phyloP scores from a whole-genome alignment of 2,329 filamentous ascomycete genomes.

The Graphilbum fragrans region DNA sequence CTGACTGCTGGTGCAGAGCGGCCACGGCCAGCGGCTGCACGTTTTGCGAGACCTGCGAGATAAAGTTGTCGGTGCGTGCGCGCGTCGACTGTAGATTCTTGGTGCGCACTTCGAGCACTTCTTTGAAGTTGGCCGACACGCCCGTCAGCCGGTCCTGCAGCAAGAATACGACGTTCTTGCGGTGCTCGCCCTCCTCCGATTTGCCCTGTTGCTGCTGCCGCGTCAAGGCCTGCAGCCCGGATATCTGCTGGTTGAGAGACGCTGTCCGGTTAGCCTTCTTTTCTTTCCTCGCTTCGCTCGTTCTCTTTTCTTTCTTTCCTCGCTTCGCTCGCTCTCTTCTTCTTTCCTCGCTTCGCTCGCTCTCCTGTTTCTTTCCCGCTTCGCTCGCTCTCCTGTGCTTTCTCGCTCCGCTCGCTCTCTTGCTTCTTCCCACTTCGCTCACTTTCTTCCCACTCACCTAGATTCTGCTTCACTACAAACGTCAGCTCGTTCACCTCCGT shows the following conservation, averaged over 20 bases:
- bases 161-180: conserved; percentile 91
- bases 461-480: conserved; percentile 44
- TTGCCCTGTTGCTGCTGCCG: conserved; percentile 62
- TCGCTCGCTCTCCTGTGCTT: not conserved
- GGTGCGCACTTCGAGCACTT: conserved; percentile 88
- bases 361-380: not conserved
- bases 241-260: conserved; percentile 73
- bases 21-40: conserved; percentile 37
- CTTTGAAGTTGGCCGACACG: conserved; percentile 92
- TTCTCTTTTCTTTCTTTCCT: no score
- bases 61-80: conserved; percentile 90
- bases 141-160: conserved; percentile 86
- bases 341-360: no score
- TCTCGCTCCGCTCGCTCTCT: not conserved
- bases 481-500: conserved; percentile 96
- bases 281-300: no score
- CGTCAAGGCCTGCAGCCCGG: conserved; percentile 65
- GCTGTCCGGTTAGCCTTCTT: conserved; percentile 10
- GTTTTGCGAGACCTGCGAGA: conserved; percentile 75
- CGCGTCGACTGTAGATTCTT: conserved; percentile 96
- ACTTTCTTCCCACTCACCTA: conserved; percentile 5
- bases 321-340: no score
- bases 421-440: not conserved
- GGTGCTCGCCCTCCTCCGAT: conserved; percentile 78
- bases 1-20: conserved; percentile 36